Base-by-base conservation (phyloP, 2,329 filamentous ascomycete species). In the Bipolaris bicolor region DNA sequence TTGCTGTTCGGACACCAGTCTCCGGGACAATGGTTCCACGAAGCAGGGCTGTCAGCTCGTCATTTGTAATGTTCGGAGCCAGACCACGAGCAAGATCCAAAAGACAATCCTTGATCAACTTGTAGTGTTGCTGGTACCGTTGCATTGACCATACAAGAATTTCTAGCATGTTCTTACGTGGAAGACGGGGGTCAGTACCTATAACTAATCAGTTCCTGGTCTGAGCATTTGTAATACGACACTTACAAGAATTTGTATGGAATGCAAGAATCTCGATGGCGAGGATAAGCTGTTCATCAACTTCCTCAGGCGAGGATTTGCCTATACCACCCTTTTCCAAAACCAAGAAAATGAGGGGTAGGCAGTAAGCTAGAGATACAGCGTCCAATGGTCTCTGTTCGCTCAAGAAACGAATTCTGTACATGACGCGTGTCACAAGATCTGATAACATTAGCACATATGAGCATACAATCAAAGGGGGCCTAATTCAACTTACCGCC, bases 371-470 rank as follows among this genome's bases (percentile, higher is more conserved):
- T 22, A 98, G 81, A 1, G 94, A 94, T 3, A 95, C 89, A 2
- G 87, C 83, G 73, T 99, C 95, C 66, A 99, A 92, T 0, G 94
- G 92, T n/a, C 93, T 87, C 75, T 98, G 94, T 74, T 98, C 95
- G 50, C 91, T 90, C 36, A 93, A 85, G 74, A 97, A 97, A 15
- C 93, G 89, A 51, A 99, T 81, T 46, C 94, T 89, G 76, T 98
- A 98, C 5, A 99, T 81, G 1, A 98, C 87, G 75, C 95, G 86
- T 2, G 94, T 97, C 11, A 97, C 84, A 11, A 98, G 85, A 55
- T 82, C 78, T 62, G 81, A 48, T 43, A 39, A 16, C 46, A 18
- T 71, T 65, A 71, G 67, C 37, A 36, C 22, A 22, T 26, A 7
- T 22, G 22, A 13, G 20, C 2, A 16, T 26, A n/a, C 4, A 0